phyloP scores from a whole-genome alignment of 805 yeast genomes.

The Kockiozyma suomiensis region DNA sequence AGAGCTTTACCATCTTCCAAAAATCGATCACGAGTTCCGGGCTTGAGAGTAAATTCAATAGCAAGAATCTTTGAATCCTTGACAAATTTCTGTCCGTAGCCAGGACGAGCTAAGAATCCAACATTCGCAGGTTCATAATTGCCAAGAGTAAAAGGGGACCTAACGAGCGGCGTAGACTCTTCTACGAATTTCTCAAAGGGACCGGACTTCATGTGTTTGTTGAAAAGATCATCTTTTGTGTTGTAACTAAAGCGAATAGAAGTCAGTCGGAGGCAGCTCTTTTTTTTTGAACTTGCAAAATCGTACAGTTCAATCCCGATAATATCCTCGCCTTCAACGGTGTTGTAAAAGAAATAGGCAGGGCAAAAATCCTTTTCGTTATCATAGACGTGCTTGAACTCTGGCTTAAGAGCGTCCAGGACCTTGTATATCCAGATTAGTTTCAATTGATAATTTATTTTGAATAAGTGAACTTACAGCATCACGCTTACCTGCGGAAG shows the following conservation, averaged over 20 bases:
- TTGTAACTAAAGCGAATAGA: too few species aligned
- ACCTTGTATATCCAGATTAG: too few species aligned
- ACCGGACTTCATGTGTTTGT: slow-evolving; percentile 20
- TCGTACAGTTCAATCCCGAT: slow-evolving; percentile 25
- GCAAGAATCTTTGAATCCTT: slow-evolving; percentile 10
- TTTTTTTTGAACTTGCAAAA: not conserved
- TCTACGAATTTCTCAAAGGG: slow-evolving; percentile 20
- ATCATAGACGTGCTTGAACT: slow-evolving; percentile 14
- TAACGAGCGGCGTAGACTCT: slow-evolving; percentile 1
- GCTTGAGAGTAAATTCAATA: slow-evolving; percentile 14
- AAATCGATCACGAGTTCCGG: slow-evolving; percentile 64
- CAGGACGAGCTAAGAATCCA: slow-evolving; percentile 29
- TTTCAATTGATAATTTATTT: too few species aligned
- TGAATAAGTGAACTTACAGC: too few species aligned
- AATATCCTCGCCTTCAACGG: slow-evolving; percentile 9
- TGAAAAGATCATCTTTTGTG: slow-evolving; percentile 7
- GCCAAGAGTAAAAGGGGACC: slow-evolving; percentile 9
- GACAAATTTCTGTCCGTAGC: not conserved
- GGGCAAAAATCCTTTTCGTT: slow-evolving; percentile 12
- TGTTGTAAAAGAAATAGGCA: slow-evolving; percentile 20
- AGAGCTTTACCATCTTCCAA: slow-evolving; percentile 76
- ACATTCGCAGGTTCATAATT: slow-evolving; percentile 24
- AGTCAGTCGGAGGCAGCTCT: too few species aligned
- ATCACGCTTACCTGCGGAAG: too few species aligned
- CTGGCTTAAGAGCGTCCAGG: slow-evolving; percentile 27